These are phyloP conservation scores for Moricandia arvensis DNA, from an alignment of 345 rosid species.

Conservation along the genomic window DNA sequence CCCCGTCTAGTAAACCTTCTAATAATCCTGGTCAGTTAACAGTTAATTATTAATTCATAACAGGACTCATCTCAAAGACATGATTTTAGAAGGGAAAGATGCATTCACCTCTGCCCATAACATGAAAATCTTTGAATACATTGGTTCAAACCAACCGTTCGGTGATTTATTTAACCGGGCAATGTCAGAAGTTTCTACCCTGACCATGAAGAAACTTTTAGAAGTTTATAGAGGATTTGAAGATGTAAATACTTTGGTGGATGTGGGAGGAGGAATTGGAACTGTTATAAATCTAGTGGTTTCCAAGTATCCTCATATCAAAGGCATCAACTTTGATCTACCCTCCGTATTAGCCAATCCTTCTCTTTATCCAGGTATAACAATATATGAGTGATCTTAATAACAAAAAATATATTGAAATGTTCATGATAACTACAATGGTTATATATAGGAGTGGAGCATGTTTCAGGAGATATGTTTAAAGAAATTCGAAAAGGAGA, in stretches of 20 bases:
- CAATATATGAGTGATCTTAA: neutral
- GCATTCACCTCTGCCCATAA: neutral
- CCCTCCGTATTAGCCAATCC: neutral
- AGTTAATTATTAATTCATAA: neutral
- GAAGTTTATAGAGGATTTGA: neutral
- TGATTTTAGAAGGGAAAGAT: neutral
- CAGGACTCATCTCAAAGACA: neutral
- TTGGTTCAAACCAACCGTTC: neutral
- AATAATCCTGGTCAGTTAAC: neutral
- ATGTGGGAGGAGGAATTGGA: neutral
- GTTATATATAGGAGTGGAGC: neutral
- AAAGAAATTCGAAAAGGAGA: neutral
- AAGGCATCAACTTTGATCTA: neutral
- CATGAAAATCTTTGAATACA: neutral
- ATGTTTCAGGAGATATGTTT: neutral
- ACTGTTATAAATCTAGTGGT: neutral
- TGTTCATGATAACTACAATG: neutral
- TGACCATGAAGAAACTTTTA: neutral
- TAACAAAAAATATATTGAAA: neutral
- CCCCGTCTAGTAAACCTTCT: neutral
- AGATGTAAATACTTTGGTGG: neutral
- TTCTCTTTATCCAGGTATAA: neutral
- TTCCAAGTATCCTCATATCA: neutral
- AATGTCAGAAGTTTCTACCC: neutral
- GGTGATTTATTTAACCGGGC: neutral